A percentile compares a stretch with the other conserved stretches of the same genome.
These are phyloP conservation scores for Xanthoconium purpureum DNA, from an alignment of 768 basidiomycete genomes.

Conservation along the genomic window DNA sequence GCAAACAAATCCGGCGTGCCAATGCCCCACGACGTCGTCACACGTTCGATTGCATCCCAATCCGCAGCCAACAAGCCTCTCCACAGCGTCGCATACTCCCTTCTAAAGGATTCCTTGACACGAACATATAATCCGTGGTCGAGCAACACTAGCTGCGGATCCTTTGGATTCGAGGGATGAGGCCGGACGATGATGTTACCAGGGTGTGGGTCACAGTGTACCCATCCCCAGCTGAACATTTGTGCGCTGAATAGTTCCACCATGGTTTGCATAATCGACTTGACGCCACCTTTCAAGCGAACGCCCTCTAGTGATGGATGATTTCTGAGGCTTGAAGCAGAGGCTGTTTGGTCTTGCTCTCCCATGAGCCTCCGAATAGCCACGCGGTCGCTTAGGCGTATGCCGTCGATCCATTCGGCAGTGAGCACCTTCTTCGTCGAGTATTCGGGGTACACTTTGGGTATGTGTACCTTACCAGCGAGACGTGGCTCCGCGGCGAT, in stretches of 20 bases:
- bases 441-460: constrained; percentile 66
- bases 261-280: constrained; percentile 78
- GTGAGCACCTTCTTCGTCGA: constrained; percentile 78
- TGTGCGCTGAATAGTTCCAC: constrained; percentile 84
- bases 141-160: constrained; percentile 73
- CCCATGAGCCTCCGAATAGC: constrained; percentile 61
- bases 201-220: constrained; percentile 76
- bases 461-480: constrained; percentile 71
- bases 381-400: constrained; percentile 63
- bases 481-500: constrained; percentile 71
- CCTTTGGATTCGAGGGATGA: constrained; percentile 18
- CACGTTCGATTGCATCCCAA: constrained; percentile 46
- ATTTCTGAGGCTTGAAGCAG: not conserved
- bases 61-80: constrained; percentile 57
- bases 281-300: constrained; percentile 57
- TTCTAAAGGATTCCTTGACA: constrained; percentile 62
- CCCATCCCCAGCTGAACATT: constrained; percentile 92
- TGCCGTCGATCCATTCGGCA: constrained; percentile 82
- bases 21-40: constrained; percentile 64
- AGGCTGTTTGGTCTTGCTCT: constrained; percentile 28
- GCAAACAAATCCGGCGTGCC: constrained; percentile 71
- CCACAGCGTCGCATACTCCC: constrained; percentile 81
- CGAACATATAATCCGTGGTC: constrained; percentile 91
- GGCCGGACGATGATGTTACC: constrained; percentile 77
- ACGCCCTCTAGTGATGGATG: constrained; percentile 17